Evolutionary conservation across 2,329 filamentous ascomycete genomes (phyloP), one percentile per base, ranked within the genome.

Genomic region (Aspergillus arachidicola): DNA sequence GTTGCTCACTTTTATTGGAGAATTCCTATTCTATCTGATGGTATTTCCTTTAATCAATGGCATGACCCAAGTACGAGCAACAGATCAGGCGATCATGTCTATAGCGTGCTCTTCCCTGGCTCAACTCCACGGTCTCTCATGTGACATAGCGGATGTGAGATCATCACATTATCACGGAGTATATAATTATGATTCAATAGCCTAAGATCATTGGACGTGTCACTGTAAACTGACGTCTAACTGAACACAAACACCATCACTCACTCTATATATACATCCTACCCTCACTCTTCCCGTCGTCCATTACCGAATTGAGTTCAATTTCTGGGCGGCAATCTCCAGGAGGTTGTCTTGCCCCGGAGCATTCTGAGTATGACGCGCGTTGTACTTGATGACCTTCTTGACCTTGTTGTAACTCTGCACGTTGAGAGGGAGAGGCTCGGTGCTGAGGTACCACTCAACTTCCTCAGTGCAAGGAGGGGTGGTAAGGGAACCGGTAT

Each of bases 381-480:
- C 74, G 74, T 88, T 88, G 76, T 85, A 87, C 68, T 83, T 85
- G 57, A 86, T 75, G 34, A 87, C 79, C 34, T 72, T 75, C 74
- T 86, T 86, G 61, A 85, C 82, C 50, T 75, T 77, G 67, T 83
- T 81, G 72, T 77, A 88, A 19, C 82, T 85, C 5, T 73, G 73
- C 19, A 84, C 78, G 66, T 80, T 76, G 65, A 88, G 75, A 41
- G 75, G 72, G 4, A 87, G 71, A 43, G 82, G 81, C 61, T 83
- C 68, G 64, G 79, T 76, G 66, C 82, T 82, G 48, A 87, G 43
- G 34, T 60, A 69, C 70, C 69, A 71, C 4, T 53, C 43, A 41
- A 89, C 77, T 30, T 82, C 83, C 73, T 89, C 86, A 19, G 80
- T 79, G 76, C 87, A 89, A 4, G 87, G 87, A 23, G 87, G 87